Conservation (phyloP, 164 flowering plant species). For the Paratinospora sagittata region DNA sequence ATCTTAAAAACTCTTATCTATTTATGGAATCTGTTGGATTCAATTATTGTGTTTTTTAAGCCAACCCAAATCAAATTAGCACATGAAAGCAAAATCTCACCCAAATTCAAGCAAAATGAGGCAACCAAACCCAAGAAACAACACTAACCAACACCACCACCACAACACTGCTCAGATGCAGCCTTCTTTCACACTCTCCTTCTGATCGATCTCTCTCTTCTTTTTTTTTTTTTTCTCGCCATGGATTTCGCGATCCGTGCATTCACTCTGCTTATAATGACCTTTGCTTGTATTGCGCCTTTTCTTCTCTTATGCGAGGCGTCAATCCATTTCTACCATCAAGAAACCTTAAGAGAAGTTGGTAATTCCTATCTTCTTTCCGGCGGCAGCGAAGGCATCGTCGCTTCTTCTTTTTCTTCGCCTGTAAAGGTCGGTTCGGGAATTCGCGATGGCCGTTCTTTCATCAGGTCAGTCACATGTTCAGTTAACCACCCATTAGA, state of each 20-base stretch:
- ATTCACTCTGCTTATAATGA: background rate
- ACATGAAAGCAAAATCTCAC: too few relatives aligned
- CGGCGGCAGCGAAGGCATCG: conserved; percentile 89
- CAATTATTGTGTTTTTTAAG: too few relatives aligned
- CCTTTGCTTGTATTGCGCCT: background rate
- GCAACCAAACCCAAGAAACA: too few relatives aligned
- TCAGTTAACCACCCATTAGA: too few relatives aligned
- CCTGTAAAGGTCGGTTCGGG: too few relatives aligned
- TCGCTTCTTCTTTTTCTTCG: conserved; percentile 26
- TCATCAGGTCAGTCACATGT: too few relatives aligned
- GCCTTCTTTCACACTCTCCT: background rate
- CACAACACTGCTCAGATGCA: background rate
- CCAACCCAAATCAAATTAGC: too few relatives aligned
- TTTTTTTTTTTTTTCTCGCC: background rate
- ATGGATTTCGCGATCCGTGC: conserved; percentile 8
- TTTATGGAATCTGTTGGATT: too few relatives aligned
- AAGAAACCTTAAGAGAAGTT: conserved; percentile 56
- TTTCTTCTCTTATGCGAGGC: background rate
- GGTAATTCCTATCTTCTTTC: conserved; percentile 75
- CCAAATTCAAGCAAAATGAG: too few relatives aligned
- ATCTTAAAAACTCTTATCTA: too few relatives aligned
- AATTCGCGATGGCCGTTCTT: too few relatives aligned
- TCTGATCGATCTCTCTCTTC: too few relatives aligned
- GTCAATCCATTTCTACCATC: conserved; percentile 69
- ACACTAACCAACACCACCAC: background rate